Evolutionary conservation across 441 rosid genomes (phyloP), one percentile per base, ranked within the genome.

Genomic region (Populus tomentosa): DNA sequence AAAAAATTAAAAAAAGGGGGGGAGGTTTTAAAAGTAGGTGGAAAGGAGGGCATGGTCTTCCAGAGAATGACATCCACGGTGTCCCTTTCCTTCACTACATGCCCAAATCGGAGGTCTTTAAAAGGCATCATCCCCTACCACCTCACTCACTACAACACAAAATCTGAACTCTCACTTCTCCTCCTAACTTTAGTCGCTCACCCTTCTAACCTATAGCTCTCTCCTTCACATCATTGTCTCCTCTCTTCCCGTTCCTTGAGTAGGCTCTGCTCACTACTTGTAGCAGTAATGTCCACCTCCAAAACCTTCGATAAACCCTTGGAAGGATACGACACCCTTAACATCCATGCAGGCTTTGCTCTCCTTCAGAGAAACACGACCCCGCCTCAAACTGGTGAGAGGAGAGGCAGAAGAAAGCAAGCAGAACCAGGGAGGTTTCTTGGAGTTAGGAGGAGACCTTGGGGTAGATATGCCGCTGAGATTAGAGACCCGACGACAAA

Each of bases 401-500:
- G 93, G 68, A 84, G 97, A 82, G 94, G 98, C 24, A 82, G 98
- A 67, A 88, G 91, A 79, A 94, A 94, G 84, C 94, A 87, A 76
- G 88, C 92, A 0, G 98, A 94, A 70, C 93, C 98, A 4, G 98
- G 98, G 20, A 84, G 93, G 86, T 94, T 91, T 84, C 88, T 94
- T 1, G 98, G 98, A 3, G 98, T 94, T 0, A 86, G 98, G 67
- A 81, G 98, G 75, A 86, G 98, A 68, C 98, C 98, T 18, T 94
- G 98, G 98, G 98, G 98, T 1, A 80, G 98, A 77, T 94, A 94
- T 71, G 98, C 98, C 0, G 97, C 98, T 30, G 32, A 30, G 32
- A 30, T 30, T 30, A 81, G 98, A 80, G 98, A 94, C 90, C 97
- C 97, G 1, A 89, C 92, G 4, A 94, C 98, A n/a, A 94, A 94